phyloP scores from a whole-genome alignment of 371 early-diverging fungal genomes.

The Chytridiales sp. region DNA sequence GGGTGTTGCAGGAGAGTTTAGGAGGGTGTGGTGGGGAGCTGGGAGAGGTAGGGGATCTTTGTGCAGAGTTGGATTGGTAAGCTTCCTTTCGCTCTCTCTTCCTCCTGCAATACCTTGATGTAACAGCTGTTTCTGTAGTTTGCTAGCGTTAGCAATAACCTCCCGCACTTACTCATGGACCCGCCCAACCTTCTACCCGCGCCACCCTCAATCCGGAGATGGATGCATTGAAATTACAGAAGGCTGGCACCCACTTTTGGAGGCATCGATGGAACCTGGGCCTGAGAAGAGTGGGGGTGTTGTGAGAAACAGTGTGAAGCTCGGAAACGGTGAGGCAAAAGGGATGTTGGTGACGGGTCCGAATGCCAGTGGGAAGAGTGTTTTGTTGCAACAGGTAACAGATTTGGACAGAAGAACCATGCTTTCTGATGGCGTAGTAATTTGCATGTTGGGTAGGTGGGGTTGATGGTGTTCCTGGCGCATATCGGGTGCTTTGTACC shows the following conservation, averaged over 20 bases:
- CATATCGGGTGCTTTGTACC: constrained; percentile 80
- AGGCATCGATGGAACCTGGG: constrained; percentile 57
- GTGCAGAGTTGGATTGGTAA: constrained; percentile 75
- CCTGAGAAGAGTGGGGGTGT: no score
- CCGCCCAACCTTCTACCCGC: no score
- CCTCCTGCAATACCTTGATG: no score
- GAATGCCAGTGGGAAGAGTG: constrained; percentile 72
- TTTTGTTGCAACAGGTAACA: background rate
- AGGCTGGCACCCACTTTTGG: constrained; percentile 77
- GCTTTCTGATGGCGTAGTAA: no score
- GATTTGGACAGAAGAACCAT: background rate
- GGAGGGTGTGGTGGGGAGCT: constrained; percentile 44
- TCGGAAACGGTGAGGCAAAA: constrained; percentile 19
- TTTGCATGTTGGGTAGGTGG: no score
- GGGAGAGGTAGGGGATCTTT: constrained; percentile 38
- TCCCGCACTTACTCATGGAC: constrained; percentile 56
- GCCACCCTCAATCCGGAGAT: no score
- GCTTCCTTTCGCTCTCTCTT: no score
- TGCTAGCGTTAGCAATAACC: constrained; percentile 63
- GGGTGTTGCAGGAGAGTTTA: constrained; percentile 58
- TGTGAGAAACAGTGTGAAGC: background rate
- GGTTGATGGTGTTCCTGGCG: constrained; percentile 72
- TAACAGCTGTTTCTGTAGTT: constrained; percentile 46
- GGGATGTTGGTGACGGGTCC: constrained; percentile 70
- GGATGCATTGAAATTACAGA: constrained; percentile 53